Conservation (phyloP, 1,139 yeast genomes). For the Diutina pseudorugosa region DNA sequence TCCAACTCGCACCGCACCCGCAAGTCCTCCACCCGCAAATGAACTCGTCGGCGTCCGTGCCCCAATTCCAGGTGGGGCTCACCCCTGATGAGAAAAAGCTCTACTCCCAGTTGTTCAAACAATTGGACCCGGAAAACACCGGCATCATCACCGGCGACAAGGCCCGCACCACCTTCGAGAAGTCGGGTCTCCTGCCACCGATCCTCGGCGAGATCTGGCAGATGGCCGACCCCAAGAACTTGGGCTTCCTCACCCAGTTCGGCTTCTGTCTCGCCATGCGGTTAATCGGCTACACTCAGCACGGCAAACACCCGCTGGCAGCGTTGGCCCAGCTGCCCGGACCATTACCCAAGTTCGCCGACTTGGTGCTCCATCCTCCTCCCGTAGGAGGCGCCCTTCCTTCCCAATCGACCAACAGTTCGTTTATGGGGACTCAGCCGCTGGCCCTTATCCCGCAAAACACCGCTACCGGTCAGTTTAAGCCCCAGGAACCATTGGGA, state of each 20-base stretch:
- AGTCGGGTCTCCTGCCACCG: constrained; percentile 71
- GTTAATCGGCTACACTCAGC: constrained; percentile 79
- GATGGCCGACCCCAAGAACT: constrained; percentile 70
- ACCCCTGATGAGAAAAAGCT: constrained; percentile 69
- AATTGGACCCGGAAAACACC: constrained; percentile 65
- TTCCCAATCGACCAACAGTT: constrained; percentile 27
- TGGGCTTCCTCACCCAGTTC: constrained; percentile 72
- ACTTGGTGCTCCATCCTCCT: constrained; percentile 16
- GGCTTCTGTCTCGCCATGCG: constrained; percentile 85
- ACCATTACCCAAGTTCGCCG: constrained; percentile 44
- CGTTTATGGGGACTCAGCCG: constrained; percentile 40
- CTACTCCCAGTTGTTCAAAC: constrained; percentile 63
- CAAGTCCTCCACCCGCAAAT: not conserved
- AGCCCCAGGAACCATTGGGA: constrained; percentile 39
- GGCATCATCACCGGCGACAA: constrained; percentile 87
- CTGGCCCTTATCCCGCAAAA: constrained; percentile 24
- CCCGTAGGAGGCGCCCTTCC: constrained; percentile 10
- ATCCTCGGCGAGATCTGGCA: constrained; percentile 91
- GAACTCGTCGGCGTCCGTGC: constrained; percentile 4
- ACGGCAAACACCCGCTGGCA: constrained; percentile 45
- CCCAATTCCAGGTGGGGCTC: constrained; percentile 17
- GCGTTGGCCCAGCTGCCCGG: constrained; percentile 42
- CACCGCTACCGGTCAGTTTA: constrained; percentile 18
- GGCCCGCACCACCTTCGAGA: constrained; percentile 77
- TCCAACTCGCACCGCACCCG: not conserved